Base-by-base conservation (phyloP, 495 filamentous ascomycete genomes). In the Monascus purpureus region DNA sequence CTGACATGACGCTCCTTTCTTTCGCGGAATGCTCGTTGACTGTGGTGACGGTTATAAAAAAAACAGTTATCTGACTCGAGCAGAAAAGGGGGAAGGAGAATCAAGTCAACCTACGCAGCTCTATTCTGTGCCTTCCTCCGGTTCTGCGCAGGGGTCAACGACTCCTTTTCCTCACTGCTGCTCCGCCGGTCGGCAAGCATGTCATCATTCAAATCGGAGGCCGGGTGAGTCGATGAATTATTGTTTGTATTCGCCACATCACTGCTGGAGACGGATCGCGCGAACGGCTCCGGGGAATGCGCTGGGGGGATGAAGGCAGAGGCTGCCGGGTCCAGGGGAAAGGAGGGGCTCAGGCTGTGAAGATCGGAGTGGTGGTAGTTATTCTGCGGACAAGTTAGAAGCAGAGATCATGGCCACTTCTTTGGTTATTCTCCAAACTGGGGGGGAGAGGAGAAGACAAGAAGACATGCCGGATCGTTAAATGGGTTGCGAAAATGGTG, bases 11-110 rank as follows among this genome's bases (percentile, higher is more conserved):
- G 74, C 50, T 95, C 90, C 57, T 95, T 97, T 40, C 90, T 80
- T 52, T 97, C 90, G 35, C 90, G 84, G 53, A 95, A 97, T 28
- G 90, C 90, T 46, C 90, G 78, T 63, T 97, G 90, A 19, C 88
- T 95, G 38, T 33, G 34, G 17, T 20, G 8, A 6, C n/a, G n/a
- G n/a, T n/a, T n/a, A n/a, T n/a, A n/a, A n/a, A n/a, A n/a, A n/a
- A n/a, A n/a, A n/a, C n/a, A n/a, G n/a, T n/a, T n/a, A n/a, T n/a
- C n/a, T n/a, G n/a, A n/a, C n/a, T n/a, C n/a, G n/a, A n/a, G n/a
- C n/a, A n/a, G n/a, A n/a, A n/a, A n/a, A n/a, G n/a, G n/a, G n/a
- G 18, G n/a, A 14, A 30, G 33, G 22, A 26, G 29, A 39, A 36
- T 38, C 22, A 38, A 25, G 40, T 13, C 43, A 40, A 75, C 82